A percentile compares a stretch with the other conserved stretches of the same genome.
These are phyloP conservation scores for Fusarium sambucinum DNA, from an alignment of 2,329 filamentous ascomycete genomes.

Conservation along the genomic window DNA sequence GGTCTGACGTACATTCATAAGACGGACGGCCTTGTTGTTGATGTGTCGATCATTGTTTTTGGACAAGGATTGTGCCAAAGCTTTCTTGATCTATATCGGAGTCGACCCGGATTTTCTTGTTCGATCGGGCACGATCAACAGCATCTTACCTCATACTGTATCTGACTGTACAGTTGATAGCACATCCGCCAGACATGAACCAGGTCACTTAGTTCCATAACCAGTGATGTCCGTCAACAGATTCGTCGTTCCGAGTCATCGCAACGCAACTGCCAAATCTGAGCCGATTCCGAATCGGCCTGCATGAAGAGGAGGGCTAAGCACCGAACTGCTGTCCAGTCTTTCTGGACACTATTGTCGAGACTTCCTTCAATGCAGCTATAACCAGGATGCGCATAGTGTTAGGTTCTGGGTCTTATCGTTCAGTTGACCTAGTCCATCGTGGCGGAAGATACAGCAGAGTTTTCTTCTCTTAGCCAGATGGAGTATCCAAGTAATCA, in stretches of 20 bases:
- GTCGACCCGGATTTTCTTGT: slow-evolving; percentile 10
- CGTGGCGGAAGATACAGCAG: slow-evolving; percentile 7
- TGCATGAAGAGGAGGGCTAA: slow-evolving; percentile 5
- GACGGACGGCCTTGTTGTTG: slow-evolving; percentile 27
- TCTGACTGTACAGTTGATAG: slow-evolving; percentile 6
- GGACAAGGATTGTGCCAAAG: slow-evolving; percentile 18
- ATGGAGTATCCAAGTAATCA: not conserved
- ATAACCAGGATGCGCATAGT: slow-evolving; percentile 11
- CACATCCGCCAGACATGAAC: not conserved
- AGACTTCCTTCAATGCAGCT: not conserved
- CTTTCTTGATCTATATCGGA: slow-evolving; percentile 12
- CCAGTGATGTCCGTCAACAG: slow-evolving; percentile 5
- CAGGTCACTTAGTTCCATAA: slow-evolving; percentile 15
- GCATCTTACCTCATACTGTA: slow-evolving; percentile 23
- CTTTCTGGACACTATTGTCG: not conserved
- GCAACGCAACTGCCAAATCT: not conserved
- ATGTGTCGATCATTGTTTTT: slow-evolving; percentile 25
- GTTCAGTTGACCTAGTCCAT: not conserved
- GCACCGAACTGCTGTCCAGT: slow-evolving; percentile 3
- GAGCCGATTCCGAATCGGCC: not conserved
- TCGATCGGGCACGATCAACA: slow-evolving; percentile 13
- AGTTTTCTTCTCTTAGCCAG: slow-evolving; percentile 21
- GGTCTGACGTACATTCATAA: slow-evolving; percentile 20
- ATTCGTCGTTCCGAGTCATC: slow-evolving; percentile 23
- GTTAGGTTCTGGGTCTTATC: not conserved